Evolutionary conservation across 768 basidiomycete species (phyloP), one percentile per base, ranked within the genome.

Genomic region (Daedalea quercina): DNA sequence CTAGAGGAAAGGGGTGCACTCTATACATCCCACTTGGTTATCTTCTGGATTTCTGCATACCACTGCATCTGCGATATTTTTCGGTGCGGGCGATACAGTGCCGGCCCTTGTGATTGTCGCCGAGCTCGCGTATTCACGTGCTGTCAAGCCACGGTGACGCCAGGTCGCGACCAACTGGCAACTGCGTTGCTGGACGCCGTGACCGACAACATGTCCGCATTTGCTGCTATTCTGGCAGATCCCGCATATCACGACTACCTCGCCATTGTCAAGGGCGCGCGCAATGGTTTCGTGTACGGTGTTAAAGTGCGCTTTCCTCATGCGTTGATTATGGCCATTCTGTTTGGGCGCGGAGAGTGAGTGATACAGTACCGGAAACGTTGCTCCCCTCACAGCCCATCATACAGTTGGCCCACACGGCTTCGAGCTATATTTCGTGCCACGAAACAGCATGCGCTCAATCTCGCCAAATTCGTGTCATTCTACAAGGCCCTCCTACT

Each of bases 301-400:
- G 87, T 86, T 60, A 92, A 93, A 71, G 87, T 95, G 57, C 75
- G 93, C 41, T 94, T 95, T 62, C 95, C 95, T 35, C 95, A 98
- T 78, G 95, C 95, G 1, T 73, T 98, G 25, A 86, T 98, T 47
- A 97, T 97, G 94, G 88, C 93, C 22, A 80, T 96, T 55, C 74
- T 98, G 40, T 98, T 97, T 63, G 92, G 93, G 28, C 80, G 86
- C 45, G 93, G 93, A 73, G 81, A 89, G 92, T 96, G 60, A 68
- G 91, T 35, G 40, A 25, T 31, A 25, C n/a, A 23, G 22, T 6
- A n/a, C 13, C 11, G 22, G 25, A 6, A 40, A 25, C 12, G 20
- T 41, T 31, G 11, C 46, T 45, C 44, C 47, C 15, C 26, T 15
- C 51, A 50, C 53, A 25, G 51, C 60, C 20, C 25, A 11, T 13